Evolutionary conservation across 306 rosid genomes (phyloP).

Genomic region (Medicago lupulina): DNA sequence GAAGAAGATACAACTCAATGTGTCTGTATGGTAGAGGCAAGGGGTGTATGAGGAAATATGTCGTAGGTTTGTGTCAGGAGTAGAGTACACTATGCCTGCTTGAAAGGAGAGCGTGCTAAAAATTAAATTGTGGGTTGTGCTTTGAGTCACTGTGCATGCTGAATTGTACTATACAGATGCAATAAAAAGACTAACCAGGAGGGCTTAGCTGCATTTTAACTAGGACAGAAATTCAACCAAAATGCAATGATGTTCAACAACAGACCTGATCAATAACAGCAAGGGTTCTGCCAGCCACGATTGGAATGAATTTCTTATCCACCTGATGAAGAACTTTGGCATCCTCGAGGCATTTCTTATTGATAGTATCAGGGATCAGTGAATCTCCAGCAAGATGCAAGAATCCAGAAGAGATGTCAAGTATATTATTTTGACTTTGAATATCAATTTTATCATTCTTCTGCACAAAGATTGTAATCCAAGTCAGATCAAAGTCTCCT

Average conservation of each 20-base stretch:
- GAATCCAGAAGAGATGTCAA: slow-evolving; percentile 82
- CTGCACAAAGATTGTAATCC: slow-evolving; percentile 56
- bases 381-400: slow-evolving; percentile 87
- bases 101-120: neutral
- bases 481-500: slow-evolving; percentile 41
- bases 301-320: slow-evolving; percentile 93
- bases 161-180: neutral
- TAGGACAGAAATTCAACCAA: slow-evolving; percentile 22
- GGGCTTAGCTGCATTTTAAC: neutral
- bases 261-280: slow-evolving; percentile 92
- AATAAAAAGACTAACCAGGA: slow-evolving; percentile 1
- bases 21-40: neutral
- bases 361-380: slow-evolving; percentile 74
- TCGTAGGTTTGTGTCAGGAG: neutral
- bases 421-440: slow-evolving; percentile 59
- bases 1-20: neutral
- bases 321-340: slow-evolving; percentile 88
- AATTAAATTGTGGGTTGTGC: neutral
- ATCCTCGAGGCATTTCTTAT: slow-evolving; percentile 67
- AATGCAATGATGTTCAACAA: slow-evolving; percentile 19
- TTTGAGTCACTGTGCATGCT: neutral
- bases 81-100: neutral
- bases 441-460: slow-evolving; percentile 46
- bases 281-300: slow-evolving; percentile 75
- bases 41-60: neutral